Percentiles rank a stretch among this genome's conserved stretches.
These are phyloP conservation scores for Tetrahymena borealis DNA, from an alignment of 73 alveolate species.

Conservation along the genomic window DNA sequence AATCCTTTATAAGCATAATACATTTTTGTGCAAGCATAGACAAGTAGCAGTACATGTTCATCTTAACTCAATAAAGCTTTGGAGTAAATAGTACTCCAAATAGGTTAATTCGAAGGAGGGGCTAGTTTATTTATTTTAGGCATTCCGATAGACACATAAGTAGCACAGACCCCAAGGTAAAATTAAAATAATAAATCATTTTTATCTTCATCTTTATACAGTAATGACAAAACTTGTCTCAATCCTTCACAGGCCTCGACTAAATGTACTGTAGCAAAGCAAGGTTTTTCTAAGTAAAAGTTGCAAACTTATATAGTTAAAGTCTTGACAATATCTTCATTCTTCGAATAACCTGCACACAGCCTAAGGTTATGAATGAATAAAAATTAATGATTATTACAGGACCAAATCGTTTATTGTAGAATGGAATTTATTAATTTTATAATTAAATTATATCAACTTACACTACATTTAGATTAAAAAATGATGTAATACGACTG, in stretches of 20 bases:
- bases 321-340: background rate
- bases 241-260: background rate
- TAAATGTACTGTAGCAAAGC: background rate
- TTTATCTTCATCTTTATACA: background rate
- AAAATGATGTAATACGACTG: too few species aligned
- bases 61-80: background rate
- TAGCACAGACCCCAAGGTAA: background rate
- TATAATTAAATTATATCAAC: too few species aligned
- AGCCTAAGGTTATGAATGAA: background rate
- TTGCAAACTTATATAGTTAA: background rate
- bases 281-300: background rate
- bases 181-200: background rate
- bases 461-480: too few species aligned
- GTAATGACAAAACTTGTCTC: background rate
- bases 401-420: too few species aligned
- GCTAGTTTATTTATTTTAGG: background rate
- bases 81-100: background rate
- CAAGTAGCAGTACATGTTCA: background rate
- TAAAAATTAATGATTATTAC: background rate
- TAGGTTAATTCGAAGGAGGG: background rate
- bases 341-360: background rate
- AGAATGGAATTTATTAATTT: too few species aligned
- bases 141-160: background rate
- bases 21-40: background rate
- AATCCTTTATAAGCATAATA: background rate